Evolutionary conservation across 768 basidiomycete genomes (phyloP).

Genomic region (Leccinum rimulosum): DNA sequence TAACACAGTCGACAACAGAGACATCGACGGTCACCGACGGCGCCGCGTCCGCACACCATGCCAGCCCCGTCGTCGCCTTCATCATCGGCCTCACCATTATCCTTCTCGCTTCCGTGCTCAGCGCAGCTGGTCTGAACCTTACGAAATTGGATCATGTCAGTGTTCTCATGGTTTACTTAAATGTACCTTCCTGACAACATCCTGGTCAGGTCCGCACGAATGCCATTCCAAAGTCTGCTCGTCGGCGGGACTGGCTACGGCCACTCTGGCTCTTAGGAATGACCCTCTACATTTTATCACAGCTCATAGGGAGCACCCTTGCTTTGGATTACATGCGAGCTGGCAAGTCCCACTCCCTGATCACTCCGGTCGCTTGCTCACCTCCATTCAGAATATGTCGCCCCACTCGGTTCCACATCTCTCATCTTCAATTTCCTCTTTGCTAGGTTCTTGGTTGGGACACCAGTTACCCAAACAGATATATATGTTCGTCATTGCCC

Average conservation of each 20-base stretch:
- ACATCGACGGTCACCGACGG: conserved; percentile 19
- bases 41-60: conserved; percentile 35
- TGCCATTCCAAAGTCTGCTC: conserved; percentile 69
- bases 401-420: conserved; percentile 89
- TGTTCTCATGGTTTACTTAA: conserved; percentile 8
- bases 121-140: conserved; percentile 90
- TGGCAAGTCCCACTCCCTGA: conserved; percentile 39
- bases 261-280: conserved; percentile 92
- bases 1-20: conserved; percentile 11
- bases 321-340: conserved; percentile 89
- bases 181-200: background rate
- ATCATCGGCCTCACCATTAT: conserved; percentile 87
- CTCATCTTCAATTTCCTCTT: conserved; percentile 97
- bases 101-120: conserved; percentile 78
- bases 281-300: conserved; percentile 88
- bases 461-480: conserved; percentile 79
- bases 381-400: conserved; percentile 75
- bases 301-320: conserved; percentile 83
- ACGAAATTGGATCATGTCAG: conserved; percentile 91
- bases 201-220: conserved; percentile 65
- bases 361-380: conserved; percentile 10
- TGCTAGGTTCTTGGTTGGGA: conserved; percentile 84
- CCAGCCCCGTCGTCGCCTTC: conserved; percentile 66
- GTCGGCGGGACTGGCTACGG: conserved; percentile 75
- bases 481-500: conserved; percentile 57